Evolutionary conservation across 768 basidiomycete species (phyloP).

Genomic region (Naganishia friedmannii): DNA sequence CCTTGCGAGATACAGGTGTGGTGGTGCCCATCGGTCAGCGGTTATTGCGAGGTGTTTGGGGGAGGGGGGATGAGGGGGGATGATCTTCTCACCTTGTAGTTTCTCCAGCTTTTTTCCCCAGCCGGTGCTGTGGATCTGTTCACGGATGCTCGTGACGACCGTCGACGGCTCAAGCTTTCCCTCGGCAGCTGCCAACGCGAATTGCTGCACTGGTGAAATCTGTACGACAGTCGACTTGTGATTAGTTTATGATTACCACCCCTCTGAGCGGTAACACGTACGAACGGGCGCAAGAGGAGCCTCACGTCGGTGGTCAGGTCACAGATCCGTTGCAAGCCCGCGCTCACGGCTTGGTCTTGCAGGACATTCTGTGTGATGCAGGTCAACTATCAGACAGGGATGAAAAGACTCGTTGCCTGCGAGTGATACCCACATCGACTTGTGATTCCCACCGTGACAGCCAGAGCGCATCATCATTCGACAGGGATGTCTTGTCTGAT

Average conservation of each 20-base stretch:
- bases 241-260: not conserved
- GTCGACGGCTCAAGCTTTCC: not conserved
- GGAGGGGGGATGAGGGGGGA: not conserved
- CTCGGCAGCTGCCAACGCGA: not conserved
- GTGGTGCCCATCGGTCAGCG: conserved; percentile 2
- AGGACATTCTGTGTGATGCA: conserved; percentile 5
- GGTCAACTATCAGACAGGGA: conserved; percentile 29
- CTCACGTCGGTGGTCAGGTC: conserved; percentile 48
- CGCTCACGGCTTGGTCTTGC: not conserved
- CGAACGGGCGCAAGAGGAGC: conserved; percentile 44
- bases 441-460: conserved; percentile 59
- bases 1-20: conserved; percentile 54
- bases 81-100: conserved; percentile 38
- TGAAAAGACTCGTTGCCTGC: conserved; percentile 22
- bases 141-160: conserved; percentile 7
- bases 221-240: not conserved
- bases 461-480: conserved; percentile 60
- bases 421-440: conserved; percentile 56
- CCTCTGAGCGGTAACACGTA: conserved; percentile 25
- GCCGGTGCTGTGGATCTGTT: conserved; percentile 42
- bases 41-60: not conserved
- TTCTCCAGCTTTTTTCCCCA: conserved; percentile 45
- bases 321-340: conserved; percentile 35
- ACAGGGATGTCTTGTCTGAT: conserved; percentile 34
- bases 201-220: conserved; percentile 17